A percentile compares a stretch with the other conserved stretches of the same genome.
Evolutionary conservation across 2,329 filamentous ascomycete species (phyloP).

Genomic region (Septoria linicola): DNA sequence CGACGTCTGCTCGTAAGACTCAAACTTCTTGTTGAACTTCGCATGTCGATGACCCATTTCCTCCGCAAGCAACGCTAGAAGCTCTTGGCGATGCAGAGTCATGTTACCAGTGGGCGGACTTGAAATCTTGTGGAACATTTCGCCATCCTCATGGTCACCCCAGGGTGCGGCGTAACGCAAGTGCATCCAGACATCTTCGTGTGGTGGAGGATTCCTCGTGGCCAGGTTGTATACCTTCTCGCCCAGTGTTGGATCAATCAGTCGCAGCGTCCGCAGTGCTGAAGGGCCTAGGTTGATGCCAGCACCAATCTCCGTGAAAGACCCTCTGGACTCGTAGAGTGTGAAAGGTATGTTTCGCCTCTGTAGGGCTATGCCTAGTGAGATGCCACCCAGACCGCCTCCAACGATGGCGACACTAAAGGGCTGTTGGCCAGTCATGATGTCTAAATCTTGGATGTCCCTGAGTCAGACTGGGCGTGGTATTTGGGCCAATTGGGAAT

Average conservation of each 20-base stretch:
- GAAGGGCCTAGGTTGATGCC: slow-evolving; percentile 60
- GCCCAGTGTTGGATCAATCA: slow-evolving; percentile 56
- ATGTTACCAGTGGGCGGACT: slow-evolving; percentile 33
- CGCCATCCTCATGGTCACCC: slow-evolving; percentile 25
- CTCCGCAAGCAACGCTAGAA: slow-evolving; percentile 46
- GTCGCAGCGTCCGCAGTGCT: slow-evolving; percentile 92
- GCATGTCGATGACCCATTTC: slow-evolving; percentile 33
- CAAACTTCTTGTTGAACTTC: slow-evolving; percentile 25
- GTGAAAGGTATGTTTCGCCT: slow-evolving; percentile 32
- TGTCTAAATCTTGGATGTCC: too few species aligned
- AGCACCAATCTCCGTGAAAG: slow-evolving; percentile 59
- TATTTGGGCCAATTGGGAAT: too few species aligned
- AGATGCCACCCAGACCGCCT: slow-evolving; percentile 59
- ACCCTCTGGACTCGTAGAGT: slow-evolving; percentile 43
- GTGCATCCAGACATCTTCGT: slow-evolving; percentile 43
- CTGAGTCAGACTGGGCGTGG: too few species aligned
- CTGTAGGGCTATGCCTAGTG: slow-evolving; percentile 54
- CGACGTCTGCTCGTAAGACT: slow-evolving; percentile 11
- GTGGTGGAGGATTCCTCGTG: slow-evolving; percentile 41
- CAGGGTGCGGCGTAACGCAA: slow-evolving; percentile 40
- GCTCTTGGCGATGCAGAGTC: slow-evolving; percentile 40
- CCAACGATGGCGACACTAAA: slow-evolving; percentile 54
- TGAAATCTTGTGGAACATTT: slow-evolving; percentile 33
- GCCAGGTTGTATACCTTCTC: slow-evolving; percentile 39
- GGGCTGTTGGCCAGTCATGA: not conserved